phyloP scores from a whole-genome alignment of 2,329 filamentous ascomycete genomes.

The Fusarium tjaetaba region DNA sequence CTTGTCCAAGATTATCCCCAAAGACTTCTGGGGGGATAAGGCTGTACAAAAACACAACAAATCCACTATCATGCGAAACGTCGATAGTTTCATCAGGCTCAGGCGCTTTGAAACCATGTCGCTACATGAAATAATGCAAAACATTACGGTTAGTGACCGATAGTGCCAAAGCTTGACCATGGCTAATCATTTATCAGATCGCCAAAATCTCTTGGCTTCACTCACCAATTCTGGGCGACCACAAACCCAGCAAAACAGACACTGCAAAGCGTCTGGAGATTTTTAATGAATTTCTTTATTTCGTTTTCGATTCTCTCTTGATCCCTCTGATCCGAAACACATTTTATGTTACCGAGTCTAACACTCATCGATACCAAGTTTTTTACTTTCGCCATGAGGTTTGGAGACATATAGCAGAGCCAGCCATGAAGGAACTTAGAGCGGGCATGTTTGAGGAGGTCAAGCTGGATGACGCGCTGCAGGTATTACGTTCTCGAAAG shows the following conservation, averaged over 20 bases:
- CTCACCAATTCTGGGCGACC: conserved; percentile 56
- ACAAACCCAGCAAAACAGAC: conserved; percentile 76
- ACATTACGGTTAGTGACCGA: conserved; percentile 69
- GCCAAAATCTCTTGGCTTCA: conserved; percentile 77
- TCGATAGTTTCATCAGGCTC: conserved; percentile 82
- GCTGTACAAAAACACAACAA: conserved; percentile 68
- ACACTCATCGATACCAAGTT: conserved; percentile 78
- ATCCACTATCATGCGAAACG: conserved; percentile 66
- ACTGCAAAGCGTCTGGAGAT: conserved; percentile 79
- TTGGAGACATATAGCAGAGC: conserved; percentile 81
- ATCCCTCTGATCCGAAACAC: conserved; percentile 87
- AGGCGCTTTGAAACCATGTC: conserved; percentile 84
- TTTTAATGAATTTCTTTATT: conserved; percentile 88
- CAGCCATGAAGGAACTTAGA: conserved; percentile 75
- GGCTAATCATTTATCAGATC: conserved; percentile 59
- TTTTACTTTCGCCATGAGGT: conserved; percentile 97
- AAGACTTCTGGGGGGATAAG: conserved; percentile 76
- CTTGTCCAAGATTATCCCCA: conserved; percentile 76
- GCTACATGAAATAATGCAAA: conserved; percentile 80
- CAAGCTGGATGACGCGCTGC: conserved; percentile 63
- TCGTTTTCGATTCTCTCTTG: conserved; percentile 88
- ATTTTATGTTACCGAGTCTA: conserved; percentile 96
- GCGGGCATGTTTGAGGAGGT: conserved; percentile 82
- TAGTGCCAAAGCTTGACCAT: background rate
- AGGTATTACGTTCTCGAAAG: conserved; percentile 67